Base-by-base conservation (phyloP, 768 basidiomycete genomes). In the Suillus alpinus region DNA sequence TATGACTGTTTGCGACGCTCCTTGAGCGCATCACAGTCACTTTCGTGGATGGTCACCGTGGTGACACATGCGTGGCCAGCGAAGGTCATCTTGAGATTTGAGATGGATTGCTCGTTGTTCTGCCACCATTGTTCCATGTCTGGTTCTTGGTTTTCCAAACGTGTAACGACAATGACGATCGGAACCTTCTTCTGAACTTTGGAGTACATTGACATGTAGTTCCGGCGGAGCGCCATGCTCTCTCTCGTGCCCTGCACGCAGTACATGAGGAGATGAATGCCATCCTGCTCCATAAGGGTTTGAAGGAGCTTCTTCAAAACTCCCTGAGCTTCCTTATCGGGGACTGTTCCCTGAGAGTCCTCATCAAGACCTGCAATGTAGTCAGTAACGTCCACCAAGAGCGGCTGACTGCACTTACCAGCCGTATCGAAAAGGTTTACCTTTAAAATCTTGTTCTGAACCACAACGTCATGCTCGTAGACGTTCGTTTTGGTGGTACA, bases 71-170 rank as follows among this genome's bases (percentile, higher is more conserved):
- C 68, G 6, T 61, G 60, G 31, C 36, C 58, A 29, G 41, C 31
- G 31, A 61, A 50, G 20, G 34, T 58, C 57, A 61, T 44, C 2
- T 18, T 9, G 44, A 44, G 43, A 1, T 47, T 31, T 23, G 41
- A 34, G 12, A 61, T 20, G 16, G 46, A 44, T 14, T 63, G 66
- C 18, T 39, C 59, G 29, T 71, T 66, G 16, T 60, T 62, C 3
- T 56, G 47, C 68, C 66, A 71, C 70, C 64, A 65, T 23, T 64
- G 56, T 16, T 71, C 68, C 70, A 70, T 71, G 44, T 36, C 26
- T 52, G 39, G 34, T 14, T 46, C 52, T 56, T 66, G 61, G 50
- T 67, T 63, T 52, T 70, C 70, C 58, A 70, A 56, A 31, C 60
- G 60, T 18, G 68, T 64, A 31, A 72, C 13, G 41, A 66, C 57